Evolutionary conservation across 2,329 filamentous ascomycete species (phyloP), one percentile per base, ranked within the genome.

Genomic region (Microcera coccophila): DNA sequence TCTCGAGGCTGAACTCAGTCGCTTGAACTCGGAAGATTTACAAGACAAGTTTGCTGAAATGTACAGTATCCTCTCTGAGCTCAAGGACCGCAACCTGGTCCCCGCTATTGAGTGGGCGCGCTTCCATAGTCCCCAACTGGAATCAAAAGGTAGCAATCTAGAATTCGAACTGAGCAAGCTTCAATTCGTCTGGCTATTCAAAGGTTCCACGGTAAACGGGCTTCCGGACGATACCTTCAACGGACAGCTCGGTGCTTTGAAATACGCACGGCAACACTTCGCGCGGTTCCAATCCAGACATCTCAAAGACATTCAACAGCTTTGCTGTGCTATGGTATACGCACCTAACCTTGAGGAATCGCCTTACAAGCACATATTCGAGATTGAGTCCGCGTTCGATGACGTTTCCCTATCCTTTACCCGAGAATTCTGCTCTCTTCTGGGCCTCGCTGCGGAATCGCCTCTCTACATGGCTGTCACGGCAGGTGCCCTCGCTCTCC

Each of bases 141-240:
- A 95, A 59, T 76, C 79, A 4, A 79, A 89, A 36, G 91, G 90
- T 3, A 95, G 89, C 59, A 95, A 95, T 55, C 78, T 98, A 2
- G 91, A 97, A 62, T 98, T 97, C 51, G 91, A 98, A 60, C 81
- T 98, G 2, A 88, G 84, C 67, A 86, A 89, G 52, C 74, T 97
- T 15, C 89, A 95, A 55, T 98, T 87, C 57, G 78, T 97, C 24
- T 91, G 87, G 78, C 76, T 96, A 1, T 95, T 94, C 66, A 81
- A 85, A 49, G 83, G 84, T 0, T 66, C 72, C 0, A 45, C 59
- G 1, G 62, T 75, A 10, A 78, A 79, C 50, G 76, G 79, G 9
- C 68, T 81, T 1, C 73, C 79, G 8, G 73, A 78, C 36, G 70
- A 76, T 37, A 67, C 66, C 3, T 56, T 62, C 19, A 78, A 80